Percentiles rank a stretch among this genome's conserved stretches.
Evolutionary conservation across 176 grass and related monocot genomes (phyloP).

Genomic region (Areca catechu): DNA sequence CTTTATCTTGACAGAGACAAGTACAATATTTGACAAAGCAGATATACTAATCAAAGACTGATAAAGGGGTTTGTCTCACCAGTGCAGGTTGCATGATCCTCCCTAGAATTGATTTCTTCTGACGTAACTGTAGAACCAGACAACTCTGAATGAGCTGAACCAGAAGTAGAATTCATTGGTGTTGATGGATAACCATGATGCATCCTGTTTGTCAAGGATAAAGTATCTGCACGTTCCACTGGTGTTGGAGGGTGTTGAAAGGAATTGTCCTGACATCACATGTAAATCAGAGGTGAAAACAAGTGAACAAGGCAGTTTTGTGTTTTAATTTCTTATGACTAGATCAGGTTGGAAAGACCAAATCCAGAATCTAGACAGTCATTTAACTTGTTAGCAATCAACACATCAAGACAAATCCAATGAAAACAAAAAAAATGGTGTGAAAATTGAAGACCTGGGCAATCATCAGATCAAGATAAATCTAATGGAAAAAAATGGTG

Average conservation of each 20-base stretch:
- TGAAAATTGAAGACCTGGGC: no score
- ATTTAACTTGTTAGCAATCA: no score
- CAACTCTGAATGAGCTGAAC: constrained; percentile 55
- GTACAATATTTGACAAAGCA: neutral
- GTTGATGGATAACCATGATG: constrained; percentile 41
- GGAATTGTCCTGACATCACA: constrained; percentile 47
- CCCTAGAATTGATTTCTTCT: constrained; percentile 71
- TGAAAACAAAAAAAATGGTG: no score
- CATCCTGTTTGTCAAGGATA: constrained; percentile 26
- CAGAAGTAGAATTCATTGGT: constrained; percentile 41
- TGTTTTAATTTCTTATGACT: no score
- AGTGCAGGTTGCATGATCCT: constrained; percentile 27
- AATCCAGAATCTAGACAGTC: no score
- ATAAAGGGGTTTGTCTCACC: constrained; percentile 28
- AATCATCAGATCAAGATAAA: no score
- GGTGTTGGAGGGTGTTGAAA: constrained; percentile 20
- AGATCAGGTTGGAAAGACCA: no score
- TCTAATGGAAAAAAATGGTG: no score
- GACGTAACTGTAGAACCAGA: constrained; percentile 28
- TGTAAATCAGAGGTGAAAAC: constrained; percentile 4
- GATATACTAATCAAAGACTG: neutral
- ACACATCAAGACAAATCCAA: no score
- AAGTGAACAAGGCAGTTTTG: no score
- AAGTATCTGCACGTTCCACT: constrained; percentile 28
- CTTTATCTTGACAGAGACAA: no score